Percentiles rank a stretch among this genome's conserved stretches.
Conservation (phyloP, 2,329 filamentous ascomycete genomes). For the Ophiosphaerella korrae region DNA sequence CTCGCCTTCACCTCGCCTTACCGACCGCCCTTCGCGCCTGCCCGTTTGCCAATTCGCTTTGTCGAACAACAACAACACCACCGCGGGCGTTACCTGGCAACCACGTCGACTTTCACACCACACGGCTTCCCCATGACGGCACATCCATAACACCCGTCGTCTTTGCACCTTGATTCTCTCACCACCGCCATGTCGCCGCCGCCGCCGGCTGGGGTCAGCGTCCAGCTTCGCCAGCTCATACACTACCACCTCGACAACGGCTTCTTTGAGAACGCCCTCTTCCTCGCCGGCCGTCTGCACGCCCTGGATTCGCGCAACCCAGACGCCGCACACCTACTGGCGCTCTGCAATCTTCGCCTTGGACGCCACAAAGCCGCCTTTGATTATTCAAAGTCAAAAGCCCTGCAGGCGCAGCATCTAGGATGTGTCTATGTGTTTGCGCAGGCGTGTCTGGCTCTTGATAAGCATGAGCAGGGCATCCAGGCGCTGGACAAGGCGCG, state of each 20-base stretch:
- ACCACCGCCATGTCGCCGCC: slow-evolving; percentile 60
- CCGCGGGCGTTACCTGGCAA: slow-evolving; percentile 42
- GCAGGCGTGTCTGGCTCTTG: slow-evolving; percentile 81
- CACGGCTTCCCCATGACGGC: slow-evolving; percentile 35
- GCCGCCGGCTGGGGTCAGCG: slow-evolving; percentile 60
- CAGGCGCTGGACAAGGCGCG: slow-evolving; percentile 81
- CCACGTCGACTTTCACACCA: slow-evolving; percentile 25
- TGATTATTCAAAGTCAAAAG: slow-evolving; percentile 76
- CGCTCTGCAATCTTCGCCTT: slow-evolving; percentile 81
- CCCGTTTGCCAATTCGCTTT: slow-evolving; percentile 46
- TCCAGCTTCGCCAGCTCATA: slow-evolving; percentile 68
- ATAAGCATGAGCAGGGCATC: slow-evolving; percentile 80
- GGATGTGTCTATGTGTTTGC: slow-evolving; percentile 93
- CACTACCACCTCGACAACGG: slow-evolving; percentile 87
- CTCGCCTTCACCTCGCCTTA: slow-evolving; percentile 16
- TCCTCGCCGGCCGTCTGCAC: slow-evolving; percentile 84
- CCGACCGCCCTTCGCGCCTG: slow-evolving; percentile 21
- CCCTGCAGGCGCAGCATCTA: slow-evolving; percentile 73
- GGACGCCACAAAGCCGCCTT: slow-evolving; percentile 85
- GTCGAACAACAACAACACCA: slow-evolving; percentile 30
- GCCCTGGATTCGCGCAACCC: slow-evolving; percentile 81
- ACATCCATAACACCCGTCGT: slow-evolving; percentile 12
- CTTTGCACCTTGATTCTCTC: not conserved
- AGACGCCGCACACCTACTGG: slow-evolving; percentile 82
- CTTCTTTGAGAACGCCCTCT: slow-evolving; percentile 86